Percentiles rank a stretch among this genome's conserved stretches.
Evolutionary conservation across 108 stramenopile genomes (phyloP).

Genomic region (Cyclostephanos tholiformis): DNA sequence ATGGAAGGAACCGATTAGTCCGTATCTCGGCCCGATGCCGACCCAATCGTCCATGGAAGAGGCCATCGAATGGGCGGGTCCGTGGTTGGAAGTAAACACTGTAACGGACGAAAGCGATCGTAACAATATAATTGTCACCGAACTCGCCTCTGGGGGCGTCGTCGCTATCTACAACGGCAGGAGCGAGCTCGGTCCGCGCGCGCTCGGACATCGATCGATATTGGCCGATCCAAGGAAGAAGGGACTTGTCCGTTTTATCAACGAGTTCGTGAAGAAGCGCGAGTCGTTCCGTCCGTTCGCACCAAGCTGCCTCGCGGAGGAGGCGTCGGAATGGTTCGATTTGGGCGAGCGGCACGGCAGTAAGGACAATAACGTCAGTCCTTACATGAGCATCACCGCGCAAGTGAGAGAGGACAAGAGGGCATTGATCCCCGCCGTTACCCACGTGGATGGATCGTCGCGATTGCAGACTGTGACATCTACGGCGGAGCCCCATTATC

Average conservation of each 20-base stretch:
- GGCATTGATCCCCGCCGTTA: conserved; percentile 84
- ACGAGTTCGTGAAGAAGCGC: conserved; percentile 85
- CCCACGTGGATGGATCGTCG: conserved; percentile 95
- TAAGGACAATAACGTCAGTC: conserved; percentile 62
- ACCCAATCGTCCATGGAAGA: conserved; percentile 63
- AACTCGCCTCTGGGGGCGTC: conserved; percentile 79
- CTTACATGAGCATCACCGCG: conserved; percentile 90
- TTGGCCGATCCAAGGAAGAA: conserved; percentile 89
- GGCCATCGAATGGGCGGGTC: conserved; percentile 74
- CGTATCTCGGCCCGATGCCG: conserved; percentile 73
- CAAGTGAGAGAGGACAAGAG: conserved; percentile 67
- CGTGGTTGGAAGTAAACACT: conserved; percentile 76
- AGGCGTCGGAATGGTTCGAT: conserved; percentile 85
- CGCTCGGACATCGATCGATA: conserved; percentile 93
- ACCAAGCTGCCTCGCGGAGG: conserved; percentile 89
- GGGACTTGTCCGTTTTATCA: conserved; percentile 84
- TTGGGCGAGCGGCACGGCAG: conserved; percentile 43
- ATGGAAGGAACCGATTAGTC: conserved; percentile 73
- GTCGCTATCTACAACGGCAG: conserved; percentile 90
- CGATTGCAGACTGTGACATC: conserved; percentile 93
- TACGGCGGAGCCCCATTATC: conserved; percentile 77
- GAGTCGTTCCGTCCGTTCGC: conserved; percentile 96
- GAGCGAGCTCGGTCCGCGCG: conserved; percentile 92
- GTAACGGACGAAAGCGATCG: conserved; percentile 57
- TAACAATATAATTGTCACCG: conserved; percentile 65